phyloP scores from a whole-genome alignment of 179 eudicot genomes.

The Silene noctiflora region DNA sequence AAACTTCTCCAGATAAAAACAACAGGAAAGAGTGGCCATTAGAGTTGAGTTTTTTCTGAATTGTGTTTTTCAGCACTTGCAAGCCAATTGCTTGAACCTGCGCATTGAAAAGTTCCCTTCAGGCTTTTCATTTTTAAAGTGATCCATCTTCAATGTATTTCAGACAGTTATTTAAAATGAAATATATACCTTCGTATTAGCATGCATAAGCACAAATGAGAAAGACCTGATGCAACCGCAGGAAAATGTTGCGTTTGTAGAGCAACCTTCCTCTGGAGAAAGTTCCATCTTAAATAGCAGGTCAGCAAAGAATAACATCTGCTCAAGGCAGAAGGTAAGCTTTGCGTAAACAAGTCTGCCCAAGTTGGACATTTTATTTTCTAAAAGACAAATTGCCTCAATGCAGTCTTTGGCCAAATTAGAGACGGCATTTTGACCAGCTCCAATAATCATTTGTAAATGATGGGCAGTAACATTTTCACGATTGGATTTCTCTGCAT shows the following conservation, averaged over 20 bases:
- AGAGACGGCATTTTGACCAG: constrained; percentile 48
- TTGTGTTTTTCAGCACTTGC: constrained; percentile 69
- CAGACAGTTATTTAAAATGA: constrained; percentile 14
- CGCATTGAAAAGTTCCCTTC: constrained; percentile 15
- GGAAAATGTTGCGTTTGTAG: constrained; percentile 44
- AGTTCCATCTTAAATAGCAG: constrained; percentile 50
- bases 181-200: constrained; percentile 56
- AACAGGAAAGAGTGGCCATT: constrained; percentile 50
- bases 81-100: constrained; percentile 82
- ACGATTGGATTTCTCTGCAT: constrained; percentile 53
- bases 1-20: constrained; percentile 68
- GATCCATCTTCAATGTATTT: not conserved
- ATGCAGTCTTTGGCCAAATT: constrained; percentile 58
- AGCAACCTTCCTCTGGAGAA: constrained; percentile 38
- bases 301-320: constrained; percentile 48
- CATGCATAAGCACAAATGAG: constrained; percentile 52
- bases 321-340: constrained; percentile 82
- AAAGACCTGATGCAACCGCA: constrained; percentile 47
- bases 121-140: constrained; percentile 8
- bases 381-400: constrained; percentile 58
- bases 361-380: constrained; percentile 44
- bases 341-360: constrained; percentile 63
- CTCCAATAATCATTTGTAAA: constrained; percentile 50
- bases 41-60: constrained; percentile 48
- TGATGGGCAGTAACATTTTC: constrained; percentile 39